phyloP scores from a whole-genome alignment of 768 basidiomycete species.

The Rhodotorula graminis region DNA sequence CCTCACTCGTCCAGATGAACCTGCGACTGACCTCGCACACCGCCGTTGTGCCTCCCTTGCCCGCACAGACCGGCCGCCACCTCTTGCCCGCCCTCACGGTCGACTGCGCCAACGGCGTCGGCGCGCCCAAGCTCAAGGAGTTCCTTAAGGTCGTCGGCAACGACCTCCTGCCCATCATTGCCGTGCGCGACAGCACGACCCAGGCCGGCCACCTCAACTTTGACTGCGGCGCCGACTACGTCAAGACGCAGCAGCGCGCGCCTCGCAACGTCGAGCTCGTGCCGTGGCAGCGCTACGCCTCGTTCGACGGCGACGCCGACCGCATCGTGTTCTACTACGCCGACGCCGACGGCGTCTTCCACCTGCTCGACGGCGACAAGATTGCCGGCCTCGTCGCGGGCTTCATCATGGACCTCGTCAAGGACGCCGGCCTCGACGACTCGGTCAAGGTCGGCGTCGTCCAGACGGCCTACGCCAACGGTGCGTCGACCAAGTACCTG shows the following conservation, averaged over 20 bases:
- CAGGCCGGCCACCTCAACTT: slow-evolving; percentile 73
- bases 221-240: slow-evolving; percentile 89
- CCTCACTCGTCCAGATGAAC: too few relatives aligned
- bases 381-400: slow-evolving; percentile 89
- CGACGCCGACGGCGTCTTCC: slow-evolving; percentile 70
- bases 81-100: slow-evolving; percentile 58
- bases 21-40: too few relatives aligned
- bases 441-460: slow-evolving; percentile 81
- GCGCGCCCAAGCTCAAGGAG: slow-evolving; percentile 64
- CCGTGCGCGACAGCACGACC: slow-evolving; percentile 64
- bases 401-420: slow-evolving; percentile 85
- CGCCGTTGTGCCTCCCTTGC: not conserved
- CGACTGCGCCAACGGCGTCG: slow-evolving; percentile 99
- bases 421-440: slow-evolving; percentile 68
- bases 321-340: slow-evolving; percentile 88
- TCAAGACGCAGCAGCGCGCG: slow-evolving; percentile 83
- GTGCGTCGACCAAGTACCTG: slow-evolving; percentile 89
- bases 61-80: slow-evolving; percentile 54
- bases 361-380: slow-evolving; percentile 96
- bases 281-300: slow-evolving; percentile 63
- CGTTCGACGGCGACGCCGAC: slow-evolving; percentile 95
- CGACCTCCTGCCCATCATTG: slow-evolving; percentile 56
- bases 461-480: slow-evolving; percentile 98
- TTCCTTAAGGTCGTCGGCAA: slow-evolving; percentile 47
- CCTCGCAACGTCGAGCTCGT: slow-evolving; percentile 68